A percentile compares a stretch with the other conserved stretches of the same genome.
phyloP scores from a whole-genome alignment of 768 basidiomycete genomes.

The Dictyophora rubrovolvata region DNA sequence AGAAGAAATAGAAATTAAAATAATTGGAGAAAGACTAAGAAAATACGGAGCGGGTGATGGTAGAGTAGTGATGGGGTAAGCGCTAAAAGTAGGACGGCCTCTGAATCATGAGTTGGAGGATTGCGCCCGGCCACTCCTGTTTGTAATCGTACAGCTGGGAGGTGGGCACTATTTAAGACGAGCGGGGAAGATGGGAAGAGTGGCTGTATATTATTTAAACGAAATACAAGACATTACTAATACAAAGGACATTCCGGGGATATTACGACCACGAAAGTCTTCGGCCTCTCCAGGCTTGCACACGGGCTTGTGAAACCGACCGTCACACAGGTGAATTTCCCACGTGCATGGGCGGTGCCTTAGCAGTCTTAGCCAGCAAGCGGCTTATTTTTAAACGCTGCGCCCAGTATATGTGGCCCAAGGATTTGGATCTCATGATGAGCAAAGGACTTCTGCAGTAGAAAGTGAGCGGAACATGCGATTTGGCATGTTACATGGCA shows the following conservation, averaged over 20 bases:
- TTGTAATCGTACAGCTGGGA: too few relatives aligned
- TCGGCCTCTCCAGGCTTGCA: too few relatives aligned
- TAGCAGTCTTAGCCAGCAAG: background rate
- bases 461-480: background rate
- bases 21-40: background rate
- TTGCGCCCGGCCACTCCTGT: too few relatives aligned
- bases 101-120: too few relatives aligned
- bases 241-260: too few relatives aligned
- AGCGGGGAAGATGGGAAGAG: too few relatives aligned
- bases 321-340: background rate
- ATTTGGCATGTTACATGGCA: background rate
- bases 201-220: too few relatives aligned
- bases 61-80: background rate
- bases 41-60: background rate
- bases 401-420: background rate
- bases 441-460: background rate
- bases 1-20: background rate
- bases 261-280: too few relatives aligned
- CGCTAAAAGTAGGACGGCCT: background rate
- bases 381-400: conserved; percentile 1
- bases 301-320: background rate
- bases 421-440: background rate
- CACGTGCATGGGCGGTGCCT: background rate
- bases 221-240: too few relatives aligned
- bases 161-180: too few relatives aligned